Conservation (phyloP, 441 rosid genomes). For the Gossypium schwendimanii region DNA sequence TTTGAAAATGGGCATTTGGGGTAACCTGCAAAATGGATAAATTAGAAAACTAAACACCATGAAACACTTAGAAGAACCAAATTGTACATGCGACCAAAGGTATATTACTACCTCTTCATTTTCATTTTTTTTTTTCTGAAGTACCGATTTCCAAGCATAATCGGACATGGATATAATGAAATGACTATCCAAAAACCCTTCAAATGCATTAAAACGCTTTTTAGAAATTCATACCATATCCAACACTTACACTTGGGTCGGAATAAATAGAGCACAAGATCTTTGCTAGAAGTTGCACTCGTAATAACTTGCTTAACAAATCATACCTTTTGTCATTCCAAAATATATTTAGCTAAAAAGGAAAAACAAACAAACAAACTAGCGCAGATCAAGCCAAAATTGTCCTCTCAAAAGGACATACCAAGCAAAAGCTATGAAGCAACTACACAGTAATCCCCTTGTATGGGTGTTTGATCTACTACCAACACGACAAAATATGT, state of each 20-base stretch:
- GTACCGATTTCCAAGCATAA: neutral
- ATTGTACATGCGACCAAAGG: neutral
- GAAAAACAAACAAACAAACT: neutral
- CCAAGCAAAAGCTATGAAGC: neutral
- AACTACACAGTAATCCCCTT: neutral
- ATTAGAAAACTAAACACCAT: neutral
- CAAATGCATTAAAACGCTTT: neutral
- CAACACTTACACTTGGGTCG: neutral
- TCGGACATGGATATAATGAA: neutral
- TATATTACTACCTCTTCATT: neutral
- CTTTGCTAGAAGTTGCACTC: neutral
- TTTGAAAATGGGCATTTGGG: constrained; percentile 70
- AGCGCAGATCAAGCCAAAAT: too few relatives aligned
- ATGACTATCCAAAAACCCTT: neutral
- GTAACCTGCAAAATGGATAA: constrained; percentile 47
- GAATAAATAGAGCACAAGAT: neutral
- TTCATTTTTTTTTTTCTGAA: neutral
- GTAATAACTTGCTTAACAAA: neutral
- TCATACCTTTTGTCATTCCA: neutral
- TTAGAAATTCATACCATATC: neutral
- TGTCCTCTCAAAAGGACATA: neutral
- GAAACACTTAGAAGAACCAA: neutral
- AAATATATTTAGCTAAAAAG: neutral
- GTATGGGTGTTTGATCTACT: neutral
- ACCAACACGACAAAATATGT: neutral